Evolutionary conservation across 805 yeast genomes (phyloP).

Genomic region (Helenozyma rhizophorensis): DNA sequence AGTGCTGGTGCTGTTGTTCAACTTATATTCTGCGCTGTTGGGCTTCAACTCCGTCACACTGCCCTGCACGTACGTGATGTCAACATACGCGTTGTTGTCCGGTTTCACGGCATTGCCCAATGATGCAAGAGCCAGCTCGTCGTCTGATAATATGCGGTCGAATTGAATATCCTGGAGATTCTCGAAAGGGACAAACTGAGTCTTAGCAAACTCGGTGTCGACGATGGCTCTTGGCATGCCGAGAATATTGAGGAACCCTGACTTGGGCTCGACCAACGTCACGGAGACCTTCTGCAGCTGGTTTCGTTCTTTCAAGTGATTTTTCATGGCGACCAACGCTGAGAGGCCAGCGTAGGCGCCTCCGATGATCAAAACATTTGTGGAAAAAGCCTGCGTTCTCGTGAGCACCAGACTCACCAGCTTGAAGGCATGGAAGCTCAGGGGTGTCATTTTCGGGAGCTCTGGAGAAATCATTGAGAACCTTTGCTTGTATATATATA

Average conservation of each 20-base stretch:
- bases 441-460: no score
- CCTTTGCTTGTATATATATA: no score
- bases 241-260: conserved; percentile 36
- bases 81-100: conserved; percentile 10
- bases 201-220: conserved; percentile 33
- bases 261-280: conserved; percentile 37
- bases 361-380: conserved; percentile 37
- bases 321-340: conserved; percentile 27
- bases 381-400: conserved; percentile 18
- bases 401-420: no score
- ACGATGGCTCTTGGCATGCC: conserved; percentile 39
- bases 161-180: conserved; percentile 26
- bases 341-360: conserved; percentile 41
- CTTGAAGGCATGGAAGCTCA: no score
- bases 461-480: no score
- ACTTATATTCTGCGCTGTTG: conserved; percentile 22
- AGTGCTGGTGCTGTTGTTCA: conserved; percentile 17
- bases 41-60: conserved; percentile 23
- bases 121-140: conserved; percentile 16
- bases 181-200: conserved; percentile 33
- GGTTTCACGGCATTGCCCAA: conserved; percentile 9
- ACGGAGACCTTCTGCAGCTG: conserved; percentile 19
- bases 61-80: conserved; percentile 30
- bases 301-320: conserved; percentile 18
- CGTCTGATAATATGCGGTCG: conserved; percentile 24